These are phyloP conservation scores for Prunus mongolica DNA, from an alignment of 306 rosid genomes.

Conservation along the genomic window DNA sequence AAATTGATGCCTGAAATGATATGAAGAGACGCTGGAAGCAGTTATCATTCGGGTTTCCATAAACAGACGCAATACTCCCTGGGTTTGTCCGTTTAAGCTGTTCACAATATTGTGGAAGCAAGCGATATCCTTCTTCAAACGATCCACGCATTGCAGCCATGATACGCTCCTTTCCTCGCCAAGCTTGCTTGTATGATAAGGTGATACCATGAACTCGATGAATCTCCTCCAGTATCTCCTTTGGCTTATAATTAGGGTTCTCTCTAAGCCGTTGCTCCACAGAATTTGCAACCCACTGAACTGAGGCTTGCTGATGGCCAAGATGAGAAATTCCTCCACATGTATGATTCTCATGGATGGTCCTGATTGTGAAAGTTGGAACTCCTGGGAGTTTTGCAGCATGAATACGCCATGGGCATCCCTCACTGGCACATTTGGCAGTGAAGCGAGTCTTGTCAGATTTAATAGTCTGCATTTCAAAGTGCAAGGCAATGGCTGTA, in stretches of 20 bases:
- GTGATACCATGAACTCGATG: slow-evolving; percentile 85
- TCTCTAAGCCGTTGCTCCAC: slow-evolving; percentile 77
- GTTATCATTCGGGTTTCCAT: slow-evolving; percentile 56
- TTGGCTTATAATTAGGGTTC: slow-evolving; percentile 82
- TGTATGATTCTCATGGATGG: slow-evolving; percentile 64
- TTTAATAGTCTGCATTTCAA: slow-evolving; percentile 85
- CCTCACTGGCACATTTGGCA: slow-evolving; percentile 83
- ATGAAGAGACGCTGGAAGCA: slow-evolving; percentile 83
- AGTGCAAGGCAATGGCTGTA: slow-evolving; percentile 80
- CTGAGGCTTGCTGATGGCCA: slow-evolving; percentile 92
- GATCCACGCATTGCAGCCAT: slow-evolving; percentile 96
- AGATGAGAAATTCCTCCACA: slow-evolving; percentile 87
- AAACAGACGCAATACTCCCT: slow-evolving; percentile 75
- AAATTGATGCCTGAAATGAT: slow-evolving; percentile 82
- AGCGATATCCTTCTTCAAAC: slow-evolving; percentile 82
- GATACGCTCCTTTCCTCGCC: slow-evolving; percentile 95
- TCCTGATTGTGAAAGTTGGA: slow-evolving; percentile 84
- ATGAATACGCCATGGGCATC: slow-evolving; percentile 94
- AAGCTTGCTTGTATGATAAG: slow-evolving; percentile 83
- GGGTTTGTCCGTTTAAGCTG: slow-evolving; percentile 78
- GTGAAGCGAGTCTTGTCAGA: slow-evolving; percentile 90
- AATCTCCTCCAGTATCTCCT: slow-evolving; percentile 89
- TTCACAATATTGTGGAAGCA: slow-evolving; percentile 86
- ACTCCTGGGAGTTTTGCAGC: slow-evolving; percentile 94
- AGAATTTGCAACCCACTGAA: slow-evolving; percentile 88